phyloP scores from a whole-genome alignment of 116 monocot species.

The Dioscorea cayenensis region DNA sequence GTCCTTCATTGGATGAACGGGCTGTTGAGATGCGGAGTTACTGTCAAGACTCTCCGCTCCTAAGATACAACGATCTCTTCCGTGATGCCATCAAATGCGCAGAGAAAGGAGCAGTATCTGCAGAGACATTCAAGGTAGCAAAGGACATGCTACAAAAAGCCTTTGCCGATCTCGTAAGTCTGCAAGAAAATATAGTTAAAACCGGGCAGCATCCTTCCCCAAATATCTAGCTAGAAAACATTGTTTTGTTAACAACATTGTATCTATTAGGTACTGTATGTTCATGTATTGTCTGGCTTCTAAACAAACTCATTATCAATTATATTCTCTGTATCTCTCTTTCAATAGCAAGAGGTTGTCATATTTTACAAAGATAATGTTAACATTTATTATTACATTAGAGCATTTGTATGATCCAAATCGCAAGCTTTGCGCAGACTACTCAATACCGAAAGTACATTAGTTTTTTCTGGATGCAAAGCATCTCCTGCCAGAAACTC shows the following conservation, averaged over 20 bases:
- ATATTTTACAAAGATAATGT: no score
- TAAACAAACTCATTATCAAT: no score
- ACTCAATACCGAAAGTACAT: constrained; percentile 10
- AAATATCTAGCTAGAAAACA: not conserved
- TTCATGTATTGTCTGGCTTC: no score
- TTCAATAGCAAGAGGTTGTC: no score
- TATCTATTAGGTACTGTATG: not conserved
- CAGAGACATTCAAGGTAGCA: constrained; percentile 5
- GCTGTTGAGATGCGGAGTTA: not conserved
- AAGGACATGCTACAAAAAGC: constrained; percentile 12
- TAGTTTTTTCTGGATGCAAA: constrained; percentile 6
- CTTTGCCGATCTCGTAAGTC: constrained; percentile 1
- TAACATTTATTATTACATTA: no score
- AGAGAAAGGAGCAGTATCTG: constrained; percentile 7
- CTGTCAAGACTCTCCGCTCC: not conserved
- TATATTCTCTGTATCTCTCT: no score
- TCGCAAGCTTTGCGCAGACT: not conserved
- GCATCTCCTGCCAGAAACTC: constrained; percentile 32
- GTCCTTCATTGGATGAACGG: constrained; percentile 24
- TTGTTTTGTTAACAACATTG: not conserved
- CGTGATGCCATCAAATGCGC: constrained; percentile 6
- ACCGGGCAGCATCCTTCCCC: not conserved
- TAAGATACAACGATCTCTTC: constrained; percentile 9
- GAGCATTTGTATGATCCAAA: not conserved
- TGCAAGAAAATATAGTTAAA: not conserved